Percentiles rank a stretch among this genome's conserved stretches.
phyloP scores from a whole-genome alignment of 257 asterid species.

The Nicotiana benthamiana region DNA sequence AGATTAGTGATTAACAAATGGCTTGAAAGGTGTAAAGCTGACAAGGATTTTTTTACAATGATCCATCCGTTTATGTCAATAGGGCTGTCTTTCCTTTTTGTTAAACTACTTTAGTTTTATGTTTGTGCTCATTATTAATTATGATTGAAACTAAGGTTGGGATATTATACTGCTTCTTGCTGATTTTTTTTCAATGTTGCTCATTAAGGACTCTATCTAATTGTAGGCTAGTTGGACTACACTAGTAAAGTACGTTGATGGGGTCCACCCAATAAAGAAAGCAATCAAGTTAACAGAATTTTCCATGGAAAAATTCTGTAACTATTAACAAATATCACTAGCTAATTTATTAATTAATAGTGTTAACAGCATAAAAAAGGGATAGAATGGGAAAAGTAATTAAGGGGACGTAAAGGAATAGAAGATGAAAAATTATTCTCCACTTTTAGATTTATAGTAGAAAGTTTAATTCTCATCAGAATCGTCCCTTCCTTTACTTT shows the following conservation, averaged over 20 bases:
- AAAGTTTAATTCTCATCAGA: too few species aligned
- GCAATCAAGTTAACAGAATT: too few species aligned
- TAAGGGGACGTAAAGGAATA: too few species aligned
- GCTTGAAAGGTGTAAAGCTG: not conserved
- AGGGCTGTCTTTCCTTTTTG: not conserved
- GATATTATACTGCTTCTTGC: not conserved
- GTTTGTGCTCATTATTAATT: not conserved
- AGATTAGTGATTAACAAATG: not conserved
- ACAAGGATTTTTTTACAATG: not conserved
- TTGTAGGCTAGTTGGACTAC: not conserved
- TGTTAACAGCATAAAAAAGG: not conserved
- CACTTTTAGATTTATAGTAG: too few species aligned
- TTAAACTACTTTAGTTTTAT: not conserved
- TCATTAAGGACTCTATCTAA: not conserved
- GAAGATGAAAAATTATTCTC: too few species aligned
- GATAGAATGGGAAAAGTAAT: not conserved
- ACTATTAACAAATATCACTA: not conserved
- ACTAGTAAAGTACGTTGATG: not conserved
- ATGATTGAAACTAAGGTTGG: not conserved
- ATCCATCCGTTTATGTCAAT: not conserved
- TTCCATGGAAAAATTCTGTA: not conserved
- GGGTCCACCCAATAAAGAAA: not conserved
- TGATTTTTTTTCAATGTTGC: not conserved
- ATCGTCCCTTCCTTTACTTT: too few species aligned
- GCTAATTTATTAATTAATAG: too few species aligned